Evolutionary conservation across 2,329 filamentous ascomycete species (phyloP), one percentile per base, ranked within the genome.

Genomic region (Ophidiomyces ophidiicola): DNA sequence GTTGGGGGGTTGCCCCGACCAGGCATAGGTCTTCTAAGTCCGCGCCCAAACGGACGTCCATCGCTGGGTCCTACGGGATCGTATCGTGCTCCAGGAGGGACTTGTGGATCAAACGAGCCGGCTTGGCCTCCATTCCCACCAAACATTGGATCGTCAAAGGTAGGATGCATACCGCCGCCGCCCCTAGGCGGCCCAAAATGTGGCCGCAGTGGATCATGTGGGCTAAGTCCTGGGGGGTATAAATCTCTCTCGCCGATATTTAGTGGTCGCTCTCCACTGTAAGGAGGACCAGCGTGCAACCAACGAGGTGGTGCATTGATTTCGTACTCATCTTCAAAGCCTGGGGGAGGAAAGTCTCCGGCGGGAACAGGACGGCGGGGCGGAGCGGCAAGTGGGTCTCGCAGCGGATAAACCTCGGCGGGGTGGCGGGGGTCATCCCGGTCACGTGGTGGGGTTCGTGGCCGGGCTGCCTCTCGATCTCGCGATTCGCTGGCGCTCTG

Each of bases 281-380:
- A 17, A 6, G 37, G 53, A 39, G 29, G 54, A 46, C 57, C 49
- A 15, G 59, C 57, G 7, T 54, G 53, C 29, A 58, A 57, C 31
- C 70, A 67, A 6, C 77, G 72, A 2, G 72, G 70, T 0, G 78
- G 82, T 1, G 77, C 69, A 45, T 82, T 77, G 44, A 94, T 71
- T 46, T 94, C 84, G 52, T 85, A 80, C 53, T 94, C 86, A 56
- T 98, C 88, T 48, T 96, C 90, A 48, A 96, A 96, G 14, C 76
- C 84, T 0, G 90, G 90, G 0, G 88, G 87, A 0, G 80, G 76
- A 48, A 93, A 86, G 48, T 87, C 82, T 6, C 70, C 77, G 0
- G 71, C 63, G 0, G 87, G 86, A 11, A 76, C 54, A 1, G 82
- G 82, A 14, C 68, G 68, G 29, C 72, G 76, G 10, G 72, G 72